These are phyloP conservation scores for Fennellomyces sp. DNA, from an alignment of 371 early-diverging fungal species.

Conservation along the genomic window DNA sequence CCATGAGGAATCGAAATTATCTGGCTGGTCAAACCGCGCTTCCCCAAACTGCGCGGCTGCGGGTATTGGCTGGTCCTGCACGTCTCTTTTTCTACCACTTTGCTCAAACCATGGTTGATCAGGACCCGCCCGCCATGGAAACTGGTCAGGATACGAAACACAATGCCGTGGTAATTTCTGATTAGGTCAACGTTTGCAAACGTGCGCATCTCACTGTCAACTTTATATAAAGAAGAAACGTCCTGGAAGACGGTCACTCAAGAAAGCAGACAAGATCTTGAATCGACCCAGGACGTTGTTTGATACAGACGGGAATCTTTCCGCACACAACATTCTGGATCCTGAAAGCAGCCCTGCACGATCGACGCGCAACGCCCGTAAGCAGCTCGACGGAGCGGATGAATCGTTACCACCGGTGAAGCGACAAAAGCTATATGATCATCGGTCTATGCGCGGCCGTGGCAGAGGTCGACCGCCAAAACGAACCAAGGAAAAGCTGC, in stretches of 20 bases:
- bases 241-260: background rate
- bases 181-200: background rate
- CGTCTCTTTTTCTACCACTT: no score
- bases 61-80: no score
- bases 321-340: constrained; percentile 40
- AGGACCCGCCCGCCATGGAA: background rate
- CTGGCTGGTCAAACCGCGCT: no score
- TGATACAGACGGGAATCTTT: constrained; percentile 52
- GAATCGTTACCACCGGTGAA: background rate
- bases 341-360: constrained; percentile 12
- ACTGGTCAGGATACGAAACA: background rate
- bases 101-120: constrained; percentile 2
- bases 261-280: background rate
- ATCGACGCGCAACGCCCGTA: constrained; percentile 14
- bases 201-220: background rate
- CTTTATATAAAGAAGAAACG: constrained; percentile 3
- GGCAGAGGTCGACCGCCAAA: constrained; percentile 13
- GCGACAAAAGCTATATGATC: constrained; percentile 3
- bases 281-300: constrained; percentile 28
- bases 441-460: constrained; percentile 10
- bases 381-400: background rate
- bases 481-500: constrained; percentile 15
- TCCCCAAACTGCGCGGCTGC: no score
- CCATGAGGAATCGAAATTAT: no score
- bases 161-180: background rate